Evolutionary conservation across 768 basidiomycete genomes (phyloP).

Genomic region (Inosperma sp.): DNA sequence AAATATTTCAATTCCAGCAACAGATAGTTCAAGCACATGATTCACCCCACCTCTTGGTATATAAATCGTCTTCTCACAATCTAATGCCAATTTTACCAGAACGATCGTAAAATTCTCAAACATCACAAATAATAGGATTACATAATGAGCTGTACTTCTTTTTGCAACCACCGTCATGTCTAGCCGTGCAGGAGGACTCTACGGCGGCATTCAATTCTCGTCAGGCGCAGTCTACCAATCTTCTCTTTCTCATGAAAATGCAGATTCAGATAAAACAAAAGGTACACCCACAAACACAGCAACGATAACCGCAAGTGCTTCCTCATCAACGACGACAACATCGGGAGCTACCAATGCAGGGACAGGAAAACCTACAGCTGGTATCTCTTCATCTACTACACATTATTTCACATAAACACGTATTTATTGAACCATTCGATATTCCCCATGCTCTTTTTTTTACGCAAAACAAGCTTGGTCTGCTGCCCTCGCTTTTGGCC

Average conservation of each 20-base stretch:
- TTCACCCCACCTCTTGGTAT: conserved; percentile 1
- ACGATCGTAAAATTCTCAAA: background rate
- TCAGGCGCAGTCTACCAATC: conserved; percentile 53
- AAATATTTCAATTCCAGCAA: conserved; percentile 53
- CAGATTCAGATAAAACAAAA: conserved; percentile 14
- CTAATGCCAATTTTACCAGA: too few species aligned
- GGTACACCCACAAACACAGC: conserved; percentile 17
- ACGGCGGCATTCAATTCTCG: conserved; percentile 84
- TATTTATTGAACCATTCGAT: conserved; percentile 54
- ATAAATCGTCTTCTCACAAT: conserved; percentile 2
- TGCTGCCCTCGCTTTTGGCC: conserved; percentile 84
- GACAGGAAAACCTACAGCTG: conserved; percentile 40
- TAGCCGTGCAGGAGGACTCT: conserved; percentile 77
- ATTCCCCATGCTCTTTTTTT: conserved; percentile 27
- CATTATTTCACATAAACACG: conserved; percentile 43
- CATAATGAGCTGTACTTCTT: conserved; percentile 5
- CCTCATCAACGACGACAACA: conserved; percentile 25
- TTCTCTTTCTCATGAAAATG: conserved; percentile 23
- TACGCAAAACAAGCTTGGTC: conserved; percentile 66
- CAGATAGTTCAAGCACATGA: conserved; percentile 15
- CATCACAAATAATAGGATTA: background rate
- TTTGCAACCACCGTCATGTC: conserved; percentile 49
- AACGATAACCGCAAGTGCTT: conserved; percentile 15
- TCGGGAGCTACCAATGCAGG: conserved; percentile 21
- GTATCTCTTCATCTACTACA: conserved; percentile 53